phyloP scores from a whole-genome alignment of 2,329 filamentous ascomycete genomes.

The Diatrype stigma region DNA sequence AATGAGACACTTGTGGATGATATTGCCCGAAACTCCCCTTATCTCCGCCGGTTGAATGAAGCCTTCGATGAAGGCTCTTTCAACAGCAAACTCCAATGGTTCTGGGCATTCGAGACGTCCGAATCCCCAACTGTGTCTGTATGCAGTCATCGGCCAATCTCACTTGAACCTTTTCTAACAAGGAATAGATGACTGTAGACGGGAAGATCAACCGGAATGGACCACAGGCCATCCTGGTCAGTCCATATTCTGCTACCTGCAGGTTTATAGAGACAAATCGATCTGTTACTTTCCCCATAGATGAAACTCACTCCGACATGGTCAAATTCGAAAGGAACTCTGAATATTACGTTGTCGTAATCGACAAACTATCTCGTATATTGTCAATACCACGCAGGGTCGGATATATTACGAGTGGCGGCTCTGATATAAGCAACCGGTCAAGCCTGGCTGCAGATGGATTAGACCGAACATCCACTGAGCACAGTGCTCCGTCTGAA shows the following conservation, averaged over 20 bases:
- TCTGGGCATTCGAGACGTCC: constrained; percentile 11
- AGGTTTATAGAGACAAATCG: background rate
- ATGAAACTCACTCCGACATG: constrained; percentile 10
- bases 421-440: background rate
- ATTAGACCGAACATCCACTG: background rate
- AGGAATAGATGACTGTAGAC: constrained; percentile 1
- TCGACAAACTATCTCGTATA: constrained; percentile 7
- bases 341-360: constrained; percentile 3
- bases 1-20: constrained; percentile 7
- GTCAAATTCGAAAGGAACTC: constrained; percentile 10
- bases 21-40: constrained; percentile 4
- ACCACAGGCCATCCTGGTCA: constrained; percentile 6
- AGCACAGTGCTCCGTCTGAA: background rate
- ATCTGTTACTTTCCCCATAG: constrained; percentile 5
- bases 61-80: background rate
- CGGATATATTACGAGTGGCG: background rate
- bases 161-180: background rate
- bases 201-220: constrained; percentile 3
- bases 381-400: background rate
- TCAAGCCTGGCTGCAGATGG: background rate
- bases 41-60: constrained; percentile 4
- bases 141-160: background rate
- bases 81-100: background rate
- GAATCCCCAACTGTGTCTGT: constrained; percentile 9
- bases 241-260: constrained; percentile 8